Conservation (phyloP, 495 filamentous ascomycete genomes). For the Trichoderma reesei region DNA sequence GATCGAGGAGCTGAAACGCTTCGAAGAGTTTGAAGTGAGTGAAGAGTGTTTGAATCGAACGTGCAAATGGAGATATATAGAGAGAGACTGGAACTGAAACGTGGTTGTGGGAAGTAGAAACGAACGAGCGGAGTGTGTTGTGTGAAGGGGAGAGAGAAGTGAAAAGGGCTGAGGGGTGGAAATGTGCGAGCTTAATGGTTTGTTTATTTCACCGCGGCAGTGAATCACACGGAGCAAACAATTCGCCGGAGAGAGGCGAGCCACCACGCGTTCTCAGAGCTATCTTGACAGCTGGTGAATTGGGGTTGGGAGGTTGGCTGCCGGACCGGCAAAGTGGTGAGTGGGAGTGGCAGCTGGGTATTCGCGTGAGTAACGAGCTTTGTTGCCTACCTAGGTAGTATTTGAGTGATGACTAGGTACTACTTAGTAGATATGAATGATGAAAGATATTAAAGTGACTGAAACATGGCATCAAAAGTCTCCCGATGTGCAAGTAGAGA, state of each 20-base stretch:
- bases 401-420: no score
- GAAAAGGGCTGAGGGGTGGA: background rate
- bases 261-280: background rate
- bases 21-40: background rate
- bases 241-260: background rate
- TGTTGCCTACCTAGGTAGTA: background rate
- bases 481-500: no score
- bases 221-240: slow-evolving; percentile 1
- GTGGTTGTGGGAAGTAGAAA: background rate
- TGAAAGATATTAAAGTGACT: no score
- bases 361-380: background rate
- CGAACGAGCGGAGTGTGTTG: slow-evolving; percentile 8
- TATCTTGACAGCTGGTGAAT: background rate
- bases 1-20: background rate
- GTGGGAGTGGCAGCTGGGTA: background rate
- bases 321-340: background rate
- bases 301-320: background rate
- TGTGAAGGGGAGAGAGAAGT: background rate
- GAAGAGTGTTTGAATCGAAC: background rate
- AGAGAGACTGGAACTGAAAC: background rate
- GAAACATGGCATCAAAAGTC: no score
- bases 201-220: background rate
- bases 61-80: background rate
- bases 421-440: no score
- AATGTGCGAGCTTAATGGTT: background rate